Evolutionary conservation across 1,284 basidiomycete species (phyloP), one percentile per base, ranked within the genome.

Genomic region (Ganoderma resinaceum): DNA sequence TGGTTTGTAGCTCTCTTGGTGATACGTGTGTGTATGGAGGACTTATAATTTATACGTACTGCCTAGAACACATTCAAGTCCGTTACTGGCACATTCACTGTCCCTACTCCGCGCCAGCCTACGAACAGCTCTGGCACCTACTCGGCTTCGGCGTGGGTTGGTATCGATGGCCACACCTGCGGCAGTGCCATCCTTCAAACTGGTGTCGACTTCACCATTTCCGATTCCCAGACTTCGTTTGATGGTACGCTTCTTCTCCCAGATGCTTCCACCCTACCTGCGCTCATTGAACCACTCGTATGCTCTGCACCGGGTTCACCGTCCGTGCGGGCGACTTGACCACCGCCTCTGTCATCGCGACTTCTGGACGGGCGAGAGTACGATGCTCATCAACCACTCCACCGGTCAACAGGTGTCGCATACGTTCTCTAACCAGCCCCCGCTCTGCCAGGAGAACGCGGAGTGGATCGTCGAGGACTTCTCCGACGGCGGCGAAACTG

Each of bases 401-500:
- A 78, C 74, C 33, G 79, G 79, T 64, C 66, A 76, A 72, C 73
- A 67, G 18, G 76, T 79, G 16, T 72, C 74, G 66, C 66, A 77
- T 74, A 65, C 73, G 20, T 71, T 81, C 71, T 75, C 76, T 40
- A 78, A 77, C 53, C 67, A 78, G 33, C 72, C 74, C 59, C 70
- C 76, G 43, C 79, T 83, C 46, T 80, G 80, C 76, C 71, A 79
- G 71, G 67, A 79, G 76, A 70, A 72, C 67, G 71, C 71, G 67
- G 71, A 72, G 67, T 72, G 71, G 71, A 70, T 72, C 71, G 71
- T 82, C 46, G 81, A 82, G 75, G 81, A 82, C 76, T 82, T 76
- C 72, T 75, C 76, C 69, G 72, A 76, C 64, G 71, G 71, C 67
- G 71, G 63, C 66, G n/a, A n/a, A n/a, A n/a, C n/a, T n/a, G n/a